Evolutionary conservation across 805 yeast genomes (phyloP).

Genomic region (Ogataea saltuana): DNA sequence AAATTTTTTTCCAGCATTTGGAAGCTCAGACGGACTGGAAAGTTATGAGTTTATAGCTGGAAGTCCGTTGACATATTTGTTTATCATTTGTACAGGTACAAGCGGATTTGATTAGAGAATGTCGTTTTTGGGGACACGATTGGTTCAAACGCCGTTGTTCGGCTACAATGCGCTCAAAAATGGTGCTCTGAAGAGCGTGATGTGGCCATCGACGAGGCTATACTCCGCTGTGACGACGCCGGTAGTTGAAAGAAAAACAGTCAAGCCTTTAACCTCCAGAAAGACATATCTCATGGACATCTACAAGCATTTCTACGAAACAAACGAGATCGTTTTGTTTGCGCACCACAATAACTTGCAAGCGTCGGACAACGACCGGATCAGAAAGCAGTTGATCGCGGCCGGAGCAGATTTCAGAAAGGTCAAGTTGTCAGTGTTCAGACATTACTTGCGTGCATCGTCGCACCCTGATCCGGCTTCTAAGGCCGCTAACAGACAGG

Average conservation of each 20-base stretch:
- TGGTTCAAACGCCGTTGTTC: conserved; percentile 7
- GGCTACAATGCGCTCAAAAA: conserved; percentile 1
- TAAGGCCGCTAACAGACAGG: conserved; percentile 42
- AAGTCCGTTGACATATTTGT: no score
- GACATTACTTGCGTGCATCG: conserved; percentile 73
- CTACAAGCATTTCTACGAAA: conserved; percentile 70
- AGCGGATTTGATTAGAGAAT: no score
- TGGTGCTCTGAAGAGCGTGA: conserved; percentile 3
- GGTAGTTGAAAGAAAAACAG: conserved; percentile 34
- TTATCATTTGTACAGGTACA: no score
- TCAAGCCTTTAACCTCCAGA: conserved; percentile 68
- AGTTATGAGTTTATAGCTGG: no score
- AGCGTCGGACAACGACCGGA: conserved; percentile 63
- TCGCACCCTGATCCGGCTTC: conserved; percentile 74
- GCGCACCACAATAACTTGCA: conserved; percentile 83
- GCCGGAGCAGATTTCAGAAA: conserved; percentile 72
- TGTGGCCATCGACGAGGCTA: conserved; percentile 4
- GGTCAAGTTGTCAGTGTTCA: conserved; percentile 67
- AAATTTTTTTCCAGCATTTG: background rate
- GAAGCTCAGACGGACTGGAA: no score
- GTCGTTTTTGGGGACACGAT: conserved; percentile 5
- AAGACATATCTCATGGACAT: conserved; percentile 84
- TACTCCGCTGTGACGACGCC: conserved; percentile 6
- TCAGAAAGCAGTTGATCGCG: conserved; percentile 60
- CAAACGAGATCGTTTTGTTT: conserved; percentile 68